phyloP scores from a whole-genome alignment of 176 grass and related monocot species.

The Dendrocalamus sinicus region DNA sequence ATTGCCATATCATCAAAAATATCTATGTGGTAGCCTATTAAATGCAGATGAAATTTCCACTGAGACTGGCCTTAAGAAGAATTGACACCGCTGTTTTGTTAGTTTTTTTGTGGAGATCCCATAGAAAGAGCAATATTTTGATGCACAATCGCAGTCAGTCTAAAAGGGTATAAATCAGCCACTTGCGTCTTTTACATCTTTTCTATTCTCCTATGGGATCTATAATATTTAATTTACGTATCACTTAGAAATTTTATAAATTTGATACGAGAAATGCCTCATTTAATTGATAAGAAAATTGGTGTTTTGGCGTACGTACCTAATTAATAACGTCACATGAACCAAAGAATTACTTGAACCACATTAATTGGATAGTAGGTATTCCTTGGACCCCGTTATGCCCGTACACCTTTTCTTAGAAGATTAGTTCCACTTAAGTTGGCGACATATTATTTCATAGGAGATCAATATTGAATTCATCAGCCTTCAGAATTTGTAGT shows the following conservation, averaged over 20 bases:
- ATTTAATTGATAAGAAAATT: not conserved
- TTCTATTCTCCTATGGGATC: not conserved
- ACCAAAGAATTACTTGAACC: constrained; percentile 44
- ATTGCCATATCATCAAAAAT: too few species aligned
- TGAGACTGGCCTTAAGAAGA: too few species aligned
- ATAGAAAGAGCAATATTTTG: not conserved
- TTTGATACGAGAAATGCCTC: not conserved
- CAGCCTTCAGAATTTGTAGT: not conserved
- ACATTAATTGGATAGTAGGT: constrained; percentile 44
- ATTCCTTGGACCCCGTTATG: not conserved
- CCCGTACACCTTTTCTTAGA: not conserved
- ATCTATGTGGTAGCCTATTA: too few species aligned
- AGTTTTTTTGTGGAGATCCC: not conserved
- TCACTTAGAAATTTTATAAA: not conserved
- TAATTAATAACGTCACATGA: constrained; percentile 38
- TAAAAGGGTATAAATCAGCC: not conserved
- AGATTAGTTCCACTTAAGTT: constrained; percentile 33
- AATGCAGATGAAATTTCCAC: too few species aligned
- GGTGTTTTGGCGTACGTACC: constrained; percentile 44
- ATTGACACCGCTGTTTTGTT: too few species aligned
- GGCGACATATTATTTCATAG: not conserved
- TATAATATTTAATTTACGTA: not conserved
- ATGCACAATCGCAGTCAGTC: not conserved
- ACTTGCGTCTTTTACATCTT: not conserved
- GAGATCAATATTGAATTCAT: not conserved